Evolutionary conservation across 352 stramenopile species (phyloP).

Genomic region (Globisporangium recalcitrans): DNA sequence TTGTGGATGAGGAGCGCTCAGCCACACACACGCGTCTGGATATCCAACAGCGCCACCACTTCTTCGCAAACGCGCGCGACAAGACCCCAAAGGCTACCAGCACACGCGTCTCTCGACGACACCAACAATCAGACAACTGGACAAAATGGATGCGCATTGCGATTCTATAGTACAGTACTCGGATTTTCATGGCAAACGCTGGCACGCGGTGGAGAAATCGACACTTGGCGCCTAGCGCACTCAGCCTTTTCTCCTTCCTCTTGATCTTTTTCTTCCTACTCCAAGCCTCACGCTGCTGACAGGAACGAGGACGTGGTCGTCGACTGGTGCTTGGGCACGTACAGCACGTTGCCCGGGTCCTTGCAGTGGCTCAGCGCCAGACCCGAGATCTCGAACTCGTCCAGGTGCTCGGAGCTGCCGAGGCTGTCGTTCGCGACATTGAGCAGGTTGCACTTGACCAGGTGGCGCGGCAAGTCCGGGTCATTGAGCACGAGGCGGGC

Average conservation of each 20-base stretch:
- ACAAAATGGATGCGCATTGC: background rate
- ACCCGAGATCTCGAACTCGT: slow-evolving; percentile 53
- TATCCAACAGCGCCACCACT: background rate
- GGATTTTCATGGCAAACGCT: background rate
- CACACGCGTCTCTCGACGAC: too few species aligned
- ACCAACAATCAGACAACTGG: too few species aligned
- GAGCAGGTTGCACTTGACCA: slow-evolving; percentile 48
- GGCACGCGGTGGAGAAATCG: too few species aligned
- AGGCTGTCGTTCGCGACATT: slow-evolving; percentile 43
- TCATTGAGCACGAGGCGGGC: slow-evolving; percentile 39
- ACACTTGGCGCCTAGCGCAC: background rate
- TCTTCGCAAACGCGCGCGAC: too few species aligned
- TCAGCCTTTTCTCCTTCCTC: background rate
- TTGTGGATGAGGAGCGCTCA: background rate
- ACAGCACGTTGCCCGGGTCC: slow-evolving; percentile 33
- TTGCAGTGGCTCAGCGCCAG: slow-evolving; percentile 38
- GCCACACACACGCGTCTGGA: background rate
- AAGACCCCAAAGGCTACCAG: too few species aligned
- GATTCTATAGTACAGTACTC: background rate
- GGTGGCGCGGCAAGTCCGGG: slow-evolving; percentile 26
- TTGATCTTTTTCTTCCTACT: background rate
- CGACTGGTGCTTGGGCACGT: slow-evolving; percentile 9
- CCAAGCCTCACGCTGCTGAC: background rate
- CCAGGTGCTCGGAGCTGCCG: slow-evolving; percentile 45
- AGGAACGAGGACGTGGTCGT: slow-evolving; percentile 12